Base-by-base conservation (phyloP, 257 asterid species). In the Verbena officinalis region DNA sequence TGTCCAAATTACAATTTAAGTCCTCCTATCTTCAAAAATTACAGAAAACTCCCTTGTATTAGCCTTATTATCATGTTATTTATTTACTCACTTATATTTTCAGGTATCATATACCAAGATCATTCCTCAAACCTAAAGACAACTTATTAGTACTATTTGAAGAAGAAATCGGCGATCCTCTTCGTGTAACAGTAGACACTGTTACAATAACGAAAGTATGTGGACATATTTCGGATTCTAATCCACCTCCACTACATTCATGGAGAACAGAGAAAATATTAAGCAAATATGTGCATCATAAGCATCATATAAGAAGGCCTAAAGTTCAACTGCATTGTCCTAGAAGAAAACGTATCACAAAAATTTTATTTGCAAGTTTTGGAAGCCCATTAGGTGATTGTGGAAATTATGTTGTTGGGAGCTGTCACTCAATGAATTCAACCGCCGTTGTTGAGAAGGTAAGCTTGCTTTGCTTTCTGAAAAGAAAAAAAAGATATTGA, bases 41-140 rank as follows among this genome's bases (percentile, higher is more conserved):
- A n/a, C n/a, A n/a, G n/a, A n/a, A n/a, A n/a, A n/a, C n/a, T n/a
- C n/a, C n/a, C n/a, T n/a, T n/a, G n/a, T n/a, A n/a, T n/a, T n/a
- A n/a, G n/a, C n/a, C n/a, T n/a, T n/a, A n/a, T 16, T 15, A 36
- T 4, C 17, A 13, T 21, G 27, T 19, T 44, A 45, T 36, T 19
- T 19, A 15, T 14, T 43, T 8, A 45, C 50, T 5, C 5, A 39
- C 64, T 36, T 46, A 49, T 40, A 22, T 55, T 63, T 72, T 23
- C 52, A 91, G 98, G 96, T 85, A 86, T 77, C 84, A 87, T 46
- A 64, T 91, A 69, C 98, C 98, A 66, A 82, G 96, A 68, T 86
- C 95, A 50, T 91, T 84, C 78, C 86, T 92, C 42, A 81, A 73
- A 70, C 86, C 91, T 60, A 74, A 9, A 7, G 46, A 74, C 39